phyloP scores from a whole-genome alignment of 2,329 filamentous ascomycete genomes.

The Alternaria consortialis region DNA sequence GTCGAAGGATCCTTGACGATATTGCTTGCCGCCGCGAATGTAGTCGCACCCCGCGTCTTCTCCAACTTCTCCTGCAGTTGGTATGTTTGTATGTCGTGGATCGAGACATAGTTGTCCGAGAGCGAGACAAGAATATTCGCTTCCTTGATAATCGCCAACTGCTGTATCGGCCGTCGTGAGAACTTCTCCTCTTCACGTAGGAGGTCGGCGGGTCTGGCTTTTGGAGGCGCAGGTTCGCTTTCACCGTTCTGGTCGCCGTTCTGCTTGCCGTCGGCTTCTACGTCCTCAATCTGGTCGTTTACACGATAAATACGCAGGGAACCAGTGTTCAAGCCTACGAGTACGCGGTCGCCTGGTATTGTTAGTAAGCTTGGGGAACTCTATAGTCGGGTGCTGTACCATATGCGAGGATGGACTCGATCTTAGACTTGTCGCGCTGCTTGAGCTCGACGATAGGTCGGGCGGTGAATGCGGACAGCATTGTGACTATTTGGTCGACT shows the following conservation, averaged over 20 bases:
- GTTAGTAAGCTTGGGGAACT: conserved; percentile 28
- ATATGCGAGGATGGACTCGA: conserved; percentile 93
- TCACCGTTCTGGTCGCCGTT: conserved; percentile 44
- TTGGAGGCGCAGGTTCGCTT: conserved; percentile 57
- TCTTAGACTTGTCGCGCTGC: conserved; percentile 93
- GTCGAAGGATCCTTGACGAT: conserved; percentile 89
- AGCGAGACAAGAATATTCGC: conserved; percentile 90
- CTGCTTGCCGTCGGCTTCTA: conserved; percentile 46
- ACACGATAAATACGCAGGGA: conserved; percentile 89
- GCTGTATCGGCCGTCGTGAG: conserved; percentile 86
- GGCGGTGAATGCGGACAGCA: conserved; percentile 98
- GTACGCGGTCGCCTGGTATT: conserved; percentile 77
- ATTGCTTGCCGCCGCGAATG: conserved; percentile 94
- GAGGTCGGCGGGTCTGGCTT: conserved; percentile 72
- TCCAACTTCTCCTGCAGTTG: conserved; percentile 80
- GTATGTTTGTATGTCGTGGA: conserved; percentile 89
- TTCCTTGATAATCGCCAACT: conserved; percentile 95
- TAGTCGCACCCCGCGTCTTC: conserved; percentile 85
- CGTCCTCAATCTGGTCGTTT: conserved; percentile 69
- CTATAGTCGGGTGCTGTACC: conserved; percentile 60
- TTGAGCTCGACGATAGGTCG: conserved; percentile 97
- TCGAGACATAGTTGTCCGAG: conserved; percentile 86
- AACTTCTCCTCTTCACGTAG: conserved; percentile 95
- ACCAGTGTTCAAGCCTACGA: conserved; percentile 92
- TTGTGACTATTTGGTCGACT: conserved; percentile 51